phyloP scores from a whole-genome alignment of 768 basidiomycete genomes.

The Trametes villosa region DNA sequence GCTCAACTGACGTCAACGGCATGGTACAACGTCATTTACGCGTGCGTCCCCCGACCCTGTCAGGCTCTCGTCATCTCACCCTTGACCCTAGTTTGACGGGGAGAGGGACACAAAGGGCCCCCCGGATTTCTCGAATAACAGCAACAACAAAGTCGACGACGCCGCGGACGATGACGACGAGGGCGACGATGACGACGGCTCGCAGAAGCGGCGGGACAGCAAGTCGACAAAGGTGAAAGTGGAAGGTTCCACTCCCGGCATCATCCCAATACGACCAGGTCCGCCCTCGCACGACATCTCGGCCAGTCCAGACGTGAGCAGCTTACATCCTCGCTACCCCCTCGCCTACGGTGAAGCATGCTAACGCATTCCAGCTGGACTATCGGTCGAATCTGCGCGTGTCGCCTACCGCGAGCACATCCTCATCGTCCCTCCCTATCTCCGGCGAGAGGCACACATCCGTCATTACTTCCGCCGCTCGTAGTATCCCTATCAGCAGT shows the following conservation, averaged over 20 bases:
- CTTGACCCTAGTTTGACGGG: constrained; percentile 48
- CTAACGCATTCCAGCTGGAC: constrained; percentile 23
- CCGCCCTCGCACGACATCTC: constrained; percentile 17
- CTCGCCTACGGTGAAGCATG: not conserved
- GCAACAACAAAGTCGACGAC: constrained; percentile 32
- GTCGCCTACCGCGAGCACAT: constrained; percentile 21
- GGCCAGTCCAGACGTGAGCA: constrained; percentile 21
- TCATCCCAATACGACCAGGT: constrained; percentile 27
- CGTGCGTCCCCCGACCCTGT: constrained; percentile 34
- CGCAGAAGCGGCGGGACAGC: constrained; percentile 21
- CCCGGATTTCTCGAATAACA: constrained; percentile 50
- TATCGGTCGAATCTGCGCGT: constrained; percentile 27
- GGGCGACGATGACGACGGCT: constrained; percentile 35
- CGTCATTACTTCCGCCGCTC: constrained; percentile 20
- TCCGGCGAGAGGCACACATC: constrained; percentile 35
- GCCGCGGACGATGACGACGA: constrained; percentile 46
- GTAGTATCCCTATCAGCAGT: constrained; percentile 21
- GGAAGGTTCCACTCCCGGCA: constrained; percentile 17
- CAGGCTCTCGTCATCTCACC: constrained; percentile 5
- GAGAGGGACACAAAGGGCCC: constrained; percentile 55
- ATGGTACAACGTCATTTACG: constrained; percentile 72
- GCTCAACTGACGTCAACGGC: constrained; percentile 69
- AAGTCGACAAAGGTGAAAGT: constrained; percentile 25
- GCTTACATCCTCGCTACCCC: not conserved
- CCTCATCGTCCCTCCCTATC: constrained; percentile 29